These are phyloP conservation scores for Xerocomus cyaneibrunnescens DNA, from an alignment of 1,284 basidiomycete genomes.

Conservation along the genomic window DNA sequence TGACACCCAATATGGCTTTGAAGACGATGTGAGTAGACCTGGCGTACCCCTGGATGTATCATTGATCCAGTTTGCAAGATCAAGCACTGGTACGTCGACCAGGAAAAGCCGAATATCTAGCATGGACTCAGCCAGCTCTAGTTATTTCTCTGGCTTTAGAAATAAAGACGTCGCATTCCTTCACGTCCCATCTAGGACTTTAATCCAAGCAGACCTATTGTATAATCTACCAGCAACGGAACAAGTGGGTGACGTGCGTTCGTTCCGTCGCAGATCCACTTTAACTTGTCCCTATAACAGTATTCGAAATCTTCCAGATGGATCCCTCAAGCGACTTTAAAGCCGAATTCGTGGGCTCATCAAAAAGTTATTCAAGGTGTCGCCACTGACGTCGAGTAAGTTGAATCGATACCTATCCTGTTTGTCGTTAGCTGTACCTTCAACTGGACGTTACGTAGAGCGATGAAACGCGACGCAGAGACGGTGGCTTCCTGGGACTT, in stretches of 20 bases:
- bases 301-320: slow-evolving; percentile 52
- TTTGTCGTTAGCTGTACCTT: neutral
- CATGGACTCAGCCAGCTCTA: slow-evolving; percentile 30
- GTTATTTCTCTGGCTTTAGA: slow-evolving; percentile 78
- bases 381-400: slow-evolving; percentile 28
- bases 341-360: slow-evolving; percentile 62
- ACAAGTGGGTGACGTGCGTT: slow-evolving; percentile 55
- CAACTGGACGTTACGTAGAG: slow-evolving; percentile 44
- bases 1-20: slow-evolving; percentile 75
- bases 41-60: neutral
- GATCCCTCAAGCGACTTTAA: slow-evolving; percentile 50
- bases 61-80: slow-evolving; percentile 43
- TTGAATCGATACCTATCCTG: neutral
- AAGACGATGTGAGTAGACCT: slow-evolving; percentile 62
- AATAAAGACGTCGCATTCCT: slow-evolving; percentile 92
- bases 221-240: slow-evolving; percentile 89
- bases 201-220: slow-evolving; percentile 87
- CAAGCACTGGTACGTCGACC: slow-evolving; percentile 51
- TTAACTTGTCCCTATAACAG: slow-evolving; percentile 29
- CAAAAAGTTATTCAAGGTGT: slow-evolving; percentile 46
- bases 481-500: slow-evolving; percentile 84
- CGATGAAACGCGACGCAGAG: slow-evolving; percentile 70
- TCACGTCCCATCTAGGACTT: slow-evolving; percentile 73
- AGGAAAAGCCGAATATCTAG: neutral
- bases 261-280: neutral